Evolutionary conservation across 2,329 filamentous ascomycete species (phyloP), one percentile per base, ranked within the genome.

Genomic region (Trichoderma atrobrunneum): DNA sequence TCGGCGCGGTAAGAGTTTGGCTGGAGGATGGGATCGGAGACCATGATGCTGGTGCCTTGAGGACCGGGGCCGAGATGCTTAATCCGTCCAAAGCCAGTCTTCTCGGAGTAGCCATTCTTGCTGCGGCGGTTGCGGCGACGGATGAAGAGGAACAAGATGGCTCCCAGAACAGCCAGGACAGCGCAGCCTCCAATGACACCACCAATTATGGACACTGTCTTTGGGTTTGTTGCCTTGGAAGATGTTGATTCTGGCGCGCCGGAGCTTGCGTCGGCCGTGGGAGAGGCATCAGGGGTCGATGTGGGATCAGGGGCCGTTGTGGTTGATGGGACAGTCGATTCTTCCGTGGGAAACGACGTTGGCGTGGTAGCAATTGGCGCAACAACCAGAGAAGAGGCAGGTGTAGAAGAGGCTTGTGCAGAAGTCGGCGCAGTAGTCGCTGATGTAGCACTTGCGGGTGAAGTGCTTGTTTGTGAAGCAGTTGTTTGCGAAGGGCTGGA

Each of bases 1-100:
- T 89, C 88, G 48, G 83, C 85, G 67, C 87, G 84, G 72, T 85
- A 81, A 48, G 79, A 79, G 75, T 82, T 80, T 26, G 80, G 76
- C 70, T 81, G 78, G 61, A 87, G 81, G 72, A 91, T 84, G 72
- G 90, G 84, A 76, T 90, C 85, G 74, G 87, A 89, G 75, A 54
- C 48, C n/a, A 90, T 86, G 76, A 89, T 84, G 76, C 86, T 76
- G 32, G 30, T 75, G 11, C 43, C 48, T 56, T 77, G 75, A n/a
- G 75, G 76, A 54, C 74, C 74, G 11, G 76, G 74, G 65, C 75
- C 64, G 57, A 63, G 64, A 26, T 69, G 56, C 28, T 73, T 70
- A 54, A 74, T 73, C 21, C 78, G 72, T 51, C 74, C 74, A 36
- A 64, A 62, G 18, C 43, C 39, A 5, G 79, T 72, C 74, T 76